Conservation (phyloP, 306 rosid genomes). For the Fagus sylvatica region DNA sequence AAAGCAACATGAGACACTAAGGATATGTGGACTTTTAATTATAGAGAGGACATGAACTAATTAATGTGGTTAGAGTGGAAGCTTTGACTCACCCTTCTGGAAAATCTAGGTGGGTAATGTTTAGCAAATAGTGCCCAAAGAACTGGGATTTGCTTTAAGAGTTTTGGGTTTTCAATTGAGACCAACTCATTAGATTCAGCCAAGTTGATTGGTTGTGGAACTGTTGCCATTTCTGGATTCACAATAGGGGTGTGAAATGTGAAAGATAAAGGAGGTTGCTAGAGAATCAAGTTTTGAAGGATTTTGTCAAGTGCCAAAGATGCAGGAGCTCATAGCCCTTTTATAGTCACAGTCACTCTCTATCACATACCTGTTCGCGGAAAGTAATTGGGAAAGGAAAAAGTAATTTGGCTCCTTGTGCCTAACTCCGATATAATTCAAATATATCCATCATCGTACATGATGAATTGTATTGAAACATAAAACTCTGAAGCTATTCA, state of each 20-base stretch:
- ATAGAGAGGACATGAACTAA: too few relatives aligned
- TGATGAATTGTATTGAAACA: too few relatives aligned
- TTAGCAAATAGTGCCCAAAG: constrained; percentile 18
- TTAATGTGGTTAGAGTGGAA: too few relatives aligned
- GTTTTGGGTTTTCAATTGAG: constrained; percentile 15
- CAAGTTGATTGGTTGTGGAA: constrained; percentile 9
- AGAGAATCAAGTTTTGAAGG: not conserved
- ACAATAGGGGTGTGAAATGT: not conserved
- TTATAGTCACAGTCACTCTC: not conserved
- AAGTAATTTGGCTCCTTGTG: too few relatives aligned
- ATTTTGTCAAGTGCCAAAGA: not conserved
- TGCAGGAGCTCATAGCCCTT: not conserved
- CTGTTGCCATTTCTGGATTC: constrained; percentile 22
- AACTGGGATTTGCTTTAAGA: not conserved
- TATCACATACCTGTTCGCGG: not conserved
- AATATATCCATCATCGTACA: too few relatives aligned
- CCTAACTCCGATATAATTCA: too few relatives aligned
- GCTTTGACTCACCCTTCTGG: constrained; percentile 54
- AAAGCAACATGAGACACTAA: too few relatives aligned
- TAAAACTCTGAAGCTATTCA: too few relatives aligned
- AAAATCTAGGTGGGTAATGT: constrained; percentile 53
- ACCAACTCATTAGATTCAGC: constrained; percentile 12
- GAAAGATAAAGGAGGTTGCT: not conserved
- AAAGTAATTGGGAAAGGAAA: not conserved
- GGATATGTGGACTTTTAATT: too few relatives aligned